These are phyloP conservation scores for Helichrysum umbraculigerum DNA, from an alignment of 129 eudicot genomes.

Conservation along the genomic window DNA sequence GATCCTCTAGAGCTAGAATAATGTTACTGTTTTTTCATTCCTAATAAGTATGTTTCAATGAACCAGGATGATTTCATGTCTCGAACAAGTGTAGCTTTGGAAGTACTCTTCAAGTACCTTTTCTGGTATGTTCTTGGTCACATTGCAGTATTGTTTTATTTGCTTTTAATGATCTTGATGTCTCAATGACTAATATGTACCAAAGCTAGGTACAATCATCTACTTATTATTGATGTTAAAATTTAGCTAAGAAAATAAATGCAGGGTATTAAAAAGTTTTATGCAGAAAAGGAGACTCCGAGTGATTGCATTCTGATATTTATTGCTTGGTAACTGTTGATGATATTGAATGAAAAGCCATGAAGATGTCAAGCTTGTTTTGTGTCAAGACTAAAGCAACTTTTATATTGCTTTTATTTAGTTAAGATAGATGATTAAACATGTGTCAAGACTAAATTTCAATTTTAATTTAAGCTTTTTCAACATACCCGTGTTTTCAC, in stretches of 20 bases:
- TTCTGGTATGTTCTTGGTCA: conserved; percentile 71
- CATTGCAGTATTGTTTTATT: conserved; percentile 25
- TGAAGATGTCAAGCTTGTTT: no score
- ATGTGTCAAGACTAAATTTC: no score
- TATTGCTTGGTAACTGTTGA: no score
- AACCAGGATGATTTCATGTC: conserved; percentile 98
- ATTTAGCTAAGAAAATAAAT: no score
- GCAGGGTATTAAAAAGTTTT: no score
- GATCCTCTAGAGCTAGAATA: neutral
- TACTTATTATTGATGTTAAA: neutral
- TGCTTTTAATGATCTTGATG: conserved; percentile 9
- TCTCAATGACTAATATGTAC: neutral
- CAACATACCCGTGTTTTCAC: no score
- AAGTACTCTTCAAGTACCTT: conserved; percentile 77
- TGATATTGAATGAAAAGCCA: no score
- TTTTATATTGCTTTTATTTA: no score
- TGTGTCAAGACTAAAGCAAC: no score
- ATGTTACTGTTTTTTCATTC: neutral
- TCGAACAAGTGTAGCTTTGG: conserved; percentile 86
- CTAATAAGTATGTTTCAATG: conserved; percentile 18
- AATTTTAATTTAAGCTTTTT: no score
- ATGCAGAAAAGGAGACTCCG: no score
- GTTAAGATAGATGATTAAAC: conserved; percentile 6
- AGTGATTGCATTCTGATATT: no score
- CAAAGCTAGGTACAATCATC: neutral